Base-by-base conservation (phyloP, 1,284 basidiomycete genomes). In the Rhodotorula sp. region DNA sequence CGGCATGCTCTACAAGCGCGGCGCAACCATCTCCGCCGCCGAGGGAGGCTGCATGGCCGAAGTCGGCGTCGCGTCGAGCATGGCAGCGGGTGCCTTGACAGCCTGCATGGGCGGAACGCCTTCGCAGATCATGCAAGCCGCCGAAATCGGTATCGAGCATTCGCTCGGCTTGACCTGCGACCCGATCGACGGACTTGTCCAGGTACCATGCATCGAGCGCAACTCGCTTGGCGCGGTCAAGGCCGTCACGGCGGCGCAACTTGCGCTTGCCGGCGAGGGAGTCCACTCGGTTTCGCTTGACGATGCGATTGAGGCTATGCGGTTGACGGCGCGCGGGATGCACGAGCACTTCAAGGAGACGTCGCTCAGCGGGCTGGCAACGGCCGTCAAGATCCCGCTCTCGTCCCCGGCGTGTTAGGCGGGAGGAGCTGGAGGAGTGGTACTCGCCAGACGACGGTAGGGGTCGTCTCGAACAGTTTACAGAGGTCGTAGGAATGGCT, bases 1-100 rank as follows among this genome's bases (percentile, higher is more conserved):
- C 64, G 94, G 94, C 8, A 98, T 98, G 95, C 83, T 98, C 26
- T 97, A 95, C 84, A 98, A 98, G 80, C 87, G 94, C 64, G 94
- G 94, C 30, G 94, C 93, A 65, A 97, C 94, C 1, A 97, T 98
- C 61, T 91, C 89, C 54, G 95, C 94, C 15, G 94, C 95, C 0
- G 94, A 98, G 80, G 93, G 92, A 52, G 92, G 82, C 24, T 62
- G 61, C 69, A 83, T 83, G 82, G 82, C 79, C 15, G 81, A 81
- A 67, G 81, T 83, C 26, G 82, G 82, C 9, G 79, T 78, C 44
- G 91, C 92, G 2, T 91, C 90, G 75, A 91, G 90, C 2, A 94
- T 93, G 91, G 92, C 94, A 1, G 89, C 89, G 56, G 94, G 89
- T 34, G 94, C 91, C 0, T 95, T 96, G 78, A 90, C 92, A 13